Conservation (phyloP, 1,284 basidiomycete species). For the Coniophora puteana region DNA sequence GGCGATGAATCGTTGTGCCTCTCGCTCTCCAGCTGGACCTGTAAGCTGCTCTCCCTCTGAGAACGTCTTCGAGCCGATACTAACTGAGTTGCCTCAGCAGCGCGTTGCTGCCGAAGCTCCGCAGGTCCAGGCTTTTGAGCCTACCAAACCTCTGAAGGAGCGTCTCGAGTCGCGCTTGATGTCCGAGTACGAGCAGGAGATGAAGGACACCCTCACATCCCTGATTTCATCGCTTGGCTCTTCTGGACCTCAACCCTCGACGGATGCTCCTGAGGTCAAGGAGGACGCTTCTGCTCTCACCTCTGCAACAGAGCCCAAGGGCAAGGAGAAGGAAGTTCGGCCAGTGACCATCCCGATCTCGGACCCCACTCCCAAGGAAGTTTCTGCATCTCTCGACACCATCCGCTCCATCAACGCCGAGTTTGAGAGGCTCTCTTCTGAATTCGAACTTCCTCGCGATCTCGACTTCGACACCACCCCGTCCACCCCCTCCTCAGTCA, state of each 20-base stretch:
- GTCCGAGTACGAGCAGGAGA: conserved; percentile 29
- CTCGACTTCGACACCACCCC: conserved; percentile 35
- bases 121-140: too few relatives aligned
- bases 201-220: conserved; percentile 35
- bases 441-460: conserved; percentile 38
- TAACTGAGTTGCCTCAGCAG: conserved; percentile 3
- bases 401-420: conserved; percentile 34
- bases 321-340: conserved; percentile 10
- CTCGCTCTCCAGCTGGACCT: background rate
- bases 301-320: conserved; percentile 5
- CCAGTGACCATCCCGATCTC: conserved; percentile 5
- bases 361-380: conserved; percentile 20
- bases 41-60: background rate
- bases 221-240: conserved; percentile 32
- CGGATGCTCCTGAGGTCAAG: background rate
- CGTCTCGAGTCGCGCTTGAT: conserved; percentile 31
- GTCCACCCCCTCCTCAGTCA: conserved; percentile 10
- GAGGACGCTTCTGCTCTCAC: background rate
- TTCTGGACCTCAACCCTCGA: too few relatives aligned
- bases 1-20: background rate
- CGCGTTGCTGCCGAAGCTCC: conserved; percentile 1
- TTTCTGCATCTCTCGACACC: conserved; percentile 22
- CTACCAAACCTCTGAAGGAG: conserved; percentile 29
- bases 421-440: conserved; percentile 32
- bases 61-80: background rate